phyloP scores from a whole-genome alignment of 495 filamentous ascomycete species.

The Neurospora tetraspora region DNA sequence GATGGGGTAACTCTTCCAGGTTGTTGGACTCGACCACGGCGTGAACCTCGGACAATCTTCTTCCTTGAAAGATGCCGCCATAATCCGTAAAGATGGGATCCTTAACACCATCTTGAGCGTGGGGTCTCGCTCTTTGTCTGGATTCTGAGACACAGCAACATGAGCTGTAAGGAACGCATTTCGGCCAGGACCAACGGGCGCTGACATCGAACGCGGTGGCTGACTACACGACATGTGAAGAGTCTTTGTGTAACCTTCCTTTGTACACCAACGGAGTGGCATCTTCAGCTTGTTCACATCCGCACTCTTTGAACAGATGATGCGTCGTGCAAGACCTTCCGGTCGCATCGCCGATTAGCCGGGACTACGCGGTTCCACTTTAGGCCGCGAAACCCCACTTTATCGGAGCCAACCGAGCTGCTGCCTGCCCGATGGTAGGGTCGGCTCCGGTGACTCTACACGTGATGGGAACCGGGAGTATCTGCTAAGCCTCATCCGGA shows the following conservation, averaged over 20 bases:
- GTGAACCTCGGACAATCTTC: not conserved
- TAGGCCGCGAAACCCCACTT: not conserved
- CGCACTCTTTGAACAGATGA: not conserved
- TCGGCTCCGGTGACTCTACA: not conserved
- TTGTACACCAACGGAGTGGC: not conserved
- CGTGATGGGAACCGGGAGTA: not conserved
- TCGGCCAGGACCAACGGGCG: not conserved
- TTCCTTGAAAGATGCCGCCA: not conserved
- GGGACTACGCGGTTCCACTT: not conserved
- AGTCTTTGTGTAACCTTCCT: not conserved
- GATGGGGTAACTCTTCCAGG: not conserved
- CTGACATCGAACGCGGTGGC: not conserved
- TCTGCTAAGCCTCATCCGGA: not conserved
- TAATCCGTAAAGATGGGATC: not conserved
- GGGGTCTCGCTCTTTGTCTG: not conserved
- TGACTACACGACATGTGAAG: not conserved
- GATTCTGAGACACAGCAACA: not conserved
- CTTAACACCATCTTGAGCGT: not conserved
- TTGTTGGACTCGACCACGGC: not conserved
- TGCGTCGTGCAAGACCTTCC: not conserved
- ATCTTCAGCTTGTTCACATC: not conserved
- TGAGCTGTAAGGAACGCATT: not conserved
- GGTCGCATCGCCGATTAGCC: not conserved
- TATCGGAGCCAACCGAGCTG: not conserved
- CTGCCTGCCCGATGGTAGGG: not conserved